Percentiles rank a stretch among this genome's conserved stretches.
phyloP scores from a whole-genome alignment of 2,329 filamentous ascomycete genomes.

The Hypoxylon sp. region DNA sequence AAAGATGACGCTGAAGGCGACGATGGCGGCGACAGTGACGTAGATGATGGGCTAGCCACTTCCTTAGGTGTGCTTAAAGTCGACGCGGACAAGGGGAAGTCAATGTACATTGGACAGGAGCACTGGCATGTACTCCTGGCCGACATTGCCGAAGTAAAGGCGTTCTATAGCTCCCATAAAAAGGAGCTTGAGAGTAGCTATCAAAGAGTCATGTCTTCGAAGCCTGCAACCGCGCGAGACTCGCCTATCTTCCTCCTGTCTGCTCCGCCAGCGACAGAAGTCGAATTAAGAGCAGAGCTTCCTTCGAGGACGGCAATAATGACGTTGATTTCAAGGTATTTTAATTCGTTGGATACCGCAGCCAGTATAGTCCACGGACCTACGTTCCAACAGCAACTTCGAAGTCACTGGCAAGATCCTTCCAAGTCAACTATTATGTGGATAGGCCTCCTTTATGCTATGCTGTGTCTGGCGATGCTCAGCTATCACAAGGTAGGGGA shows the following conservation, averaged over 20 bases:
- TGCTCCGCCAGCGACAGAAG: conserved; percentile 77
- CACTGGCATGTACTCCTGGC: conserved; percentile 86
- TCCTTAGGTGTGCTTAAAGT: conserved; percentile 88
- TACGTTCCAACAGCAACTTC: conserved; percentile 83
- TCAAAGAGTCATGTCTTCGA: conserved; percentile 79
- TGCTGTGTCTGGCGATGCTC: conserved; percentile 82
- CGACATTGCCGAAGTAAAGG: conserved; percentile 93
- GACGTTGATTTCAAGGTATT: conserved; percentile 88
- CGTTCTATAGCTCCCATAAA: conserved; percentile 87
- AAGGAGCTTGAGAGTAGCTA: conserved; percentile 89
- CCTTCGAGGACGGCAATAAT: conserved; percentile 88
- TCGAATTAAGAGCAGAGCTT: conserved; percentile 83
- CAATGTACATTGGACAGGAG: conserved; percentile 84
- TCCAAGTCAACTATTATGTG: conserved; percentile 81
- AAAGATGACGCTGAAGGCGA: conserved; percentile 66
- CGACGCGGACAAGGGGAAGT: conserved; percentile 81
- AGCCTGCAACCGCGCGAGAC: conserved; percentile 70
- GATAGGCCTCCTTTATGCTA: conserved; percentile 82
- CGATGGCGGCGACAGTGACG: conserved; percentile 76
- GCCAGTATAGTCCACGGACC: conserved; percentile 85
- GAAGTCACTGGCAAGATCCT: conserved; percentile 78
- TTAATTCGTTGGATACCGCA: conserved; percentile 83
- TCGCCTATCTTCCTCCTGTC: conserved; percentile 86
- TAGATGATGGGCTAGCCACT: conserved; percentile 76
- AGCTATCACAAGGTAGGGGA: conserved; percentile 85